These are phyloP conservation scores for Ophiostoma quercus DNA, from an alignment of 2,329 filamentous ascomycete genomes.

Conservation along the genomic window DNA sequence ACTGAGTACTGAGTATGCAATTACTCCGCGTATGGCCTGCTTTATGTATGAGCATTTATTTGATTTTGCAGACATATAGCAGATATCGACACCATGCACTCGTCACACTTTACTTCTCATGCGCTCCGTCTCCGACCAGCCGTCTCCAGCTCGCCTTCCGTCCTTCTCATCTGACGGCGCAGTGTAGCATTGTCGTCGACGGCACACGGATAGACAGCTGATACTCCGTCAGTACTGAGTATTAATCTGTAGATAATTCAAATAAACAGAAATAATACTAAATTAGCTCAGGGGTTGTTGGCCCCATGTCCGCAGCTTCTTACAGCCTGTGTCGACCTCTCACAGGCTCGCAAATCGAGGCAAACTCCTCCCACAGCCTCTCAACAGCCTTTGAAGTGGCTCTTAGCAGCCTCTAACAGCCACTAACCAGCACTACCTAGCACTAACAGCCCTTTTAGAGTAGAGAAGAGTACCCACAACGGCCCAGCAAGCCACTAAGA, in stretches of 20 bases:
- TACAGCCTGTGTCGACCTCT: not conserved
- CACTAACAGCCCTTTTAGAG: slow-evolving; percentile 14
- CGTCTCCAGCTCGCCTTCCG: no score
- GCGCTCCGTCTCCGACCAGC: no score
- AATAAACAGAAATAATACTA: not conserved
- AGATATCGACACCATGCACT: no score
- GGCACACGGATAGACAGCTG: no score
- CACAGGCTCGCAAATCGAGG: not conserved
- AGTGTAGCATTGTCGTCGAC: not conserved
- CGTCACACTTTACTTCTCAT: no score
- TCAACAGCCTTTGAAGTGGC: not conserved
- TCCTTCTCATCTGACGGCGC: no score
- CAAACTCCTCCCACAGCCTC: not conserved
- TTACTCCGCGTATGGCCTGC: no score
- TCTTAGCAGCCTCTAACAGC: not conserved
- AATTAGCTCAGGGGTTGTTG: slow-evolving; percentile 12
- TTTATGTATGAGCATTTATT: no score
- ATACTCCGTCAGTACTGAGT: no score
- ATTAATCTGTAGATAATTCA: not conserved
- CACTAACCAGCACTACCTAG: slow-evolving; percentile 7
- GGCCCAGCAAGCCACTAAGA: slow-evolving; percentile 7
- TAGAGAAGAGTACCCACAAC: not conserved
- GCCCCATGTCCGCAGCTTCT: slow-evolving; percentile 8
- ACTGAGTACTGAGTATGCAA: not conserved
- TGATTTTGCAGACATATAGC: no score